Evolutionary conservation across 129 eudicot species (phyloP).

Genomic region (Helianthus tuberosus): DNA sequence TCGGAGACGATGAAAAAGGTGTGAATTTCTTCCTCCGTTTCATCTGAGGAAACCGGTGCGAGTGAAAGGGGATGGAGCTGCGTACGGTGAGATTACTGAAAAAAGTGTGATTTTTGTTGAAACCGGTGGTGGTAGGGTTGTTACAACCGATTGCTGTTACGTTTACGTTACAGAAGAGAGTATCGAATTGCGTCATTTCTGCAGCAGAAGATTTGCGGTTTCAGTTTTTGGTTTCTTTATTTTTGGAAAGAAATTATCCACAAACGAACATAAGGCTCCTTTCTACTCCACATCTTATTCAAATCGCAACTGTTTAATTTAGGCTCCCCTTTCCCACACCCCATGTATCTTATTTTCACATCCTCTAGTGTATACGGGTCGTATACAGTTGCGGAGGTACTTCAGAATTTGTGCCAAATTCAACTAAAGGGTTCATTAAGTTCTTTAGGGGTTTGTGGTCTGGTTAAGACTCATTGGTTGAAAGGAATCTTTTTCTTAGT

Average conservation of each 20-base stretch:
- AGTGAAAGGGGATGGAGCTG: slow-evolving; percentile 7
- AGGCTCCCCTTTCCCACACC: too few species aligned
- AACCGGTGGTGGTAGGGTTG: slow-evolving; percentile 1
- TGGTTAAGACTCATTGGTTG: too few species aligned
- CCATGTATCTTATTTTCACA: too few species aligned
- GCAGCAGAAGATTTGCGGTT: slow-evolving; percentile 9
- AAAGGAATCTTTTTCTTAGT: too few species aligned
- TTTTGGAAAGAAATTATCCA: slow-evolving; percentile 30
- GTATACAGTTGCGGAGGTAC: too few species aligned
- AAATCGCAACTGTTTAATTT: background rate
- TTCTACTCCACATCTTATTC: slow-evolving; percentile 9
- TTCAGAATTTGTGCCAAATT: too few species aligned
- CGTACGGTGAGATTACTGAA: background rate
- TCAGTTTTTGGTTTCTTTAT: background rate
- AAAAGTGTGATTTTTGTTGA: slow-evolving; percentile 16
- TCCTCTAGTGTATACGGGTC: too few species aligned
- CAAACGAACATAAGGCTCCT: slow-evolving; percentile 16
- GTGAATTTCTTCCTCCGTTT: slow-evolving; percentile 19
- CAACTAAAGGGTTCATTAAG: too few species aligned
- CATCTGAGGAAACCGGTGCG: slow-evolving; percentile 8
- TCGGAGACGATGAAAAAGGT: slow-evolving; percentile 25
- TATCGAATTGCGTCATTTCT: slow-evolving; percentile 11
- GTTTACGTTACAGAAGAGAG: slow-evolving; percentile 16
- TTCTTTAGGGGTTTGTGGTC: too few species aligned
- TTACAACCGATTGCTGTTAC: background rate